Conservation (phyloP, 2,329 filamentous ascomycete genomes). For the Stemphylium beticola region DNA sequence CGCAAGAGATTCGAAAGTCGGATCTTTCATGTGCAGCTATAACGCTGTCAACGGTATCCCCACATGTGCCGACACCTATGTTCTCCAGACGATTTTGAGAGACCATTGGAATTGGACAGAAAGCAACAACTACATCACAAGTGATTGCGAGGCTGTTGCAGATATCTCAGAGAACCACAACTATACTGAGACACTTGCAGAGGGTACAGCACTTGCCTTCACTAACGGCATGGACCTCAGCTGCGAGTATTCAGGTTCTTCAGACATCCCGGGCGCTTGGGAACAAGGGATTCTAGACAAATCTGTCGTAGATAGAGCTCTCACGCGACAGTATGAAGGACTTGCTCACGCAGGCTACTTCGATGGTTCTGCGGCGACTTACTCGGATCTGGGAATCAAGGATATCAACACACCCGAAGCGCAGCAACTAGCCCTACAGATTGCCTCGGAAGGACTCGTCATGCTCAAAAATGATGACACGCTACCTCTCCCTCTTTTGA, state of each 20-base stretch:
- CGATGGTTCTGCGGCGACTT: slow-evolving; percentile 58
- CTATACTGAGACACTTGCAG: slow-evolving; percentile 47
- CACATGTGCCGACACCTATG: slow-evolving; percentile 66
- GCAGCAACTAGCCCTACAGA: slow-evolving; percentile 62
- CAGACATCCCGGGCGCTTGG: slow-evolving; percentile 23
- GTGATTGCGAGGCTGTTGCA: slow-evolving; percentile 69
- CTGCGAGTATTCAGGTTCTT: slow-evolving; percentile 54
- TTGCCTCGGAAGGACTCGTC: slow-evolving; percentile 56
- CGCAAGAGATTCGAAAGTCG: slow-evolving; percentile 53
- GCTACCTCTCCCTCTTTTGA: slow-evolving; percentile 52
- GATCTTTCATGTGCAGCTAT: slow-evolving; percentile 62
- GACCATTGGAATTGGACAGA: slow-evolving; percentile 70
- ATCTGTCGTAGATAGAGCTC: slow-evolving; percentile 56
- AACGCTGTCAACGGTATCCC: slow-evolving; percentile 71
- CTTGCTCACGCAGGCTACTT: slow-evolving; percentile 66
- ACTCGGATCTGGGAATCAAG: slow-evolving; percentile 58
- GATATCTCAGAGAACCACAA: slow-evolving; percentile 63
- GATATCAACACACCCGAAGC: slow-evolving; percentile 63
- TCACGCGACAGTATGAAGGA: slow-evolving; percentile 61
- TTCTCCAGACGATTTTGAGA: slow-evolving; percentile 67
- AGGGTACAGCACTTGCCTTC: slow-evolving; percentile 56
- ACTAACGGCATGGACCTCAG: slow-evolving; percentile 61
- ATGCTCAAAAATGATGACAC: slow-evolving; percentile 60
- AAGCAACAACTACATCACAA: slow-evolving; percentile 67
- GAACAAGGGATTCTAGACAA: slow-evolving; percentile 46